A percentile compares a stretch with the other conserved stretches of the same genome.
Evolutionary conservation across 129 eudicot genomes (phyloP).

Genomic region (Heracleum sosnowskyi): DNA sequence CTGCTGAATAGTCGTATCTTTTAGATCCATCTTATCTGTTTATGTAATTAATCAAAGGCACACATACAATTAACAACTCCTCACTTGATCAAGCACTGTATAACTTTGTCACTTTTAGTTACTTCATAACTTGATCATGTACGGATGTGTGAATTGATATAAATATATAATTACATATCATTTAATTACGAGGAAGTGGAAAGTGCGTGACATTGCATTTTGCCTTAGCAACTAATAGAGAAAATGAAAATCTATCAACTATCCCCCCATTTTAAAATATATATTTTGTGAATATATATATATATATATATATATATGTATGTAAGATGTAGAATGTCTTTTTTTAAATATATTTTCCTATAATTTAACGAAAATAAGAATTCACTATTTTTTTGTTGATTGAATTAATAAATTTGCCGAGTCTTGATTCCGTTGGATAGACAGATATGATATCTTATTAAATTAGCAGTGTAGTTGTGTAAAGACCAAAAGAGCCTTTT

Average conservation of each 20-base stretch:
- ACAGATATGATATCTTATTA: no score
- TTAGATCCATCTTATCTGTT: background rate
- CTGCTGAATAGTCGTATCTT: background rate
- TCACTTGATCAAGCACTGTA: background rate
- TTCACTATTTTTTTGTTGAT: no score
- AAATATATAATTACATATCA: background rate
- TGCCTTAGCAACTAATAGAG: background rate
- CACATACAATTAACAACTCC: background rate
- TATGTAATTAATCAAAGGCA: background rate
- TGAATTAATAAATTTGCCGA: no score
- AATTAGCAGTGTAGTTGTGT: no score
- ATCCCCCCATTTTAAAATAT: background rate
- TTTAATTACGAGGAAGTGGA: background rate
- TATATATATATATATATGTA: no score
- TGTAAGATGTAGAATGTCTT: no score
- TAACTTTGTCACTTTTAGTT: background rate
- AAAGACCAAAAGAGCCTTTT: no score
- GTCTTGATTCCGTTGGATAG: no score
- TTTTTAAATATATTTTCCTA: no score
- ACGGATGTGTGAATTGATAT: background rate
- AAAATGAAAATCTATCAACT: background rate
- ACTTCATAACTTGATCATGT: background rate
- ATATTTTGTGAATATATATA: no score
- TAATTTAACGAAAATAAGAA: no score
- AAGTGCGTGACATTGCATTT: background rate